Evolutionary conservation across 2,329 filamentous ascomycete genomes (phyloP).

Genomic region (Phaeophleospora eucalypticola): DNA sequence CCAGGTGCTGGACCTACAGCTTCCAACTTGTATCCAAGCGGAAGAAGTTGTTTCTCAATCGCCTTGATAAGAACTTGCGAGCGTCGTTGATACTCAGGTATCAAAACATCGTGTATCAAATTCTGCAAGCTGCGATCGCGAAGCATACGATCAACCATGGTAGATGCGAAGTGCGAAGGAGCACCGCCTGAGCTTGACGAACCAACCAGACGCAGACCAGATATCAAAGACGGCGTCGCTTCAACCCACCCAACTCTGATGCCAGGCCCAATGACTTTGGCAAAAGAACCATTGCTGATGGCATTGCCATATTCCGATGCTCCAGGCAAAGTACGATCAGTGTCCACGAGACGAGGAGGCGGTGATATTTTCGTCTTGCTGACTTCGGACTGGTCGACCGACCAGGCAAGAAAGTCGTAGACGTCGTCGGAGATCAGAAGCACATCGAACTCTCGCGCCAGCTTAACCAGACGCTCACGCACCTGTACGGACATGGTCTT

Average conservation of each 20-base stretch:
- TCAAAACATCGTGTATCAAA: slow-evolving; percentile 51
- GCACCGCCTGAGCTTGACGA: slow-evolving; percentile 57
- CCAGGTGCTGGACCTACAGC: slow-evolving; percentile 25
- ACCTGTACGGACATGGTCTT: slow-evolving; percentile 70
- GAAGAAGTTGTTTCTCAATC: slow-evolving; percentile 56
- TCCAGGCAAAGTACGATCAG: slow-evolving; percentile 65
- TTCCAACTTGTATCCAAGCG: slow-evolving; percentile 55
- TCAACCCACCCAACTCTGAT: slow-evolving; percentile 83
- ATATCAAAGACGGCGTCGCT: slow-evolving; percentile 56
- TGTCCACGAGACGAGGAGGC: slow-evolving; percentile 64
- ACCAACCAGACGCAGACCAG: slow-evolving; percentile 33
- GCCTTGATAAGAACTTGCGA: slow-evolving; percentile 55
- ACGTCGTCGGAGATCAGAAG: slow-evolving; percentile 85
- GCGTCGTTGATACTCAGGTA: slow-evolving; percentile 52
- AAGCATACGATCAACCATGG: slow-evolving; percentile 53
- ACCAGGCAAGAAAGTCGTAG: slow-evolving; percentile 87
- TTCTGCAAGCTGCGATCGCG: slow-evolving; percentile 48
- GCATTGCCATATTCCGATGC: slow-evolving; percentile 69
- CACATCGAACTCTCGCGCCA: slow-evolving; percentile 74
- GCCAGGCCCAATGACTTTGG: slow-evolving; percentile 78
- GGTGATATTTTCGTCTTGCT: background rate
- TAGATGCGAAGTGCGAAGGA: slow-evolving; percentile 56
- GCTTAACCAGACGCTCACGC: slow-evolving; percentile 62
- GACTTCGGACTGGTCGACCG: background rate
- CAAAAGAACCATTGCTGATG: slow-evolving; percentile 83